Conservation (phyloP, 257 asterid genomes). For the Solanum pennellii region DNA sequence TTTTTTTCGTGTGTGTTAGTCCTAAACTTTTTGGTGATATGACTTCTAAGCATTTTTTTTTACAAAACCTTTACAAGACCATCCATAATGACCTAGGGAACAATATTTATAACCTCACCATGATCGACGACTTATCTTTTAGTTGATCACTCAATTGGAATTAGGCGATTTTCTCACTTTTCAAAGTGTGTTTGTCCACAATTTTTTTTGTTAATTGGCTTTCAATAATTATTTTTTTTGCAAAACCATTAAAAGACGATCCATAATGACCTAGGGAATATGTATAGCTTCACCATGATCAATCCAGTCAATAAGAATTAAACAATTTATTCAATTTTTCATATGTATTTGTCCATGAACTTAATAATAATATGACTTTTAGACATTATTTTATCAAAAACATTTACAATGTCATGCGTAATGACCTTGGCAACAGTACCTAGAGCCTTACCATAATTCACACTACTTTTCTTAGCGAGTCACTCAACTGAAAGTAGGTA, state of each 20-base stretch:
- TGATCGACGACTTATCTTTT: background rate
- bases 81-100: background rate
- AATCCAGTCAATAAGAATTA: no score
- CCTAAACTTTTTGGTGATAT: background rate
- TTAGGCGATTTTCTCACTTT: background rate
- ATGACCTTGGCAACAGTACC: background rate
- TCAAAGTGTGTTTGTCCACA: background rate
- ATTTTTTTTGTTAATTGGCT: background rate
- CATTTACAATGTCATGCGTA: no score
- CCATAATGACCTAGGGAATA: background rate
- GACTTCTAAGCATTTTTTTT: no score
- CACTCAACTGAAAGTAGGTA: no score
- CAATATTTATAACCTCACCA: background rate
- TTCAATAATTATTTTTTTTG: background rate
- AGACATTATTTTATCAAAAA: background rate
- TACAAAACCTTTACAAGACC: no score
- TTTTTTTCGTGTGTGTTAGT: background rate
- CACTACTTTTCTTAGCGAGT: background rate
- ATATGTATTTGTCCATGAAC: no score
- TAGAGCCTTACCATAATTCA: background rate
- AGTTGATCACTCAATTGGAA: background rate
- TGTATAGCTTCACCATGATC: background rate
- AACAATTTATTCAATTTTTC: background rate
- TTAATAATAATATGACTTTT: no score
- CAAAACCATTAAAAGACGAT: background rate